phyloP scores from a whole-genome alignment of 2,329 filamentous ascomycete genomes.

The Colletotrichum gigasporum region DNA sequence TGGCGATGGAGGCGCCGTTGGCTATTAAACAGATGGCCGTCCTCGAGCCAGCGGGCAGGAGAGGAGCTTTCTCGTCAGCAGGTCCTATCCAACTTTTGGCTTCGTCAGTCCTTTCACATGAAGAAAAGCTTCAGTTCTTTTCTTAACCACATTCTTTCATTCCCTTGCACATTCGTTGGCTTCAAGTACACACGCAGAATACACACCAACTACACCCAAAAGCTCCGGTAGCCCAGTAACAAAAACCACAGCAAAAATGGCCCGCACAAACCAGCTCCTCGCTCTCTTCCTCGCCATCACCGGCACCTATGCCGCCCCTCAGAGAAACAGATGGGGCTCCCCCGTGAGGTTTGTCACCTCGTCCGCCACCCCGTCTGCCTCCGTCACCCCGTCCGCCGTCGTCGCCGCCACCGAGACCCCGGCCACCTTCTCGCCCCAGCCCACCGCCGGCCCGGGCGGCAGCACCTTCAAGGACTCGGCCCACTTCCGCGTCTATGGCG shows the following conservation, averaged over 20 bases:
- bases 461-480: constrained; percentile 43
- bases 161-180: neutral
- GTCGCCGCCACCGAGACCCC: constrained; percentile 29
- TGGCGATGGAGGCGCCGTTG: constrained; percentile 6
- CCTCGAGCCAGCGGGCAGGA: neutral
- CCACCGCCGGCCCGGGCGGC: constrained; percentile 44
- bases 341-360: neutral
- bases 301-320: constrained; percentile 21
- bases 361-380: constrained; percentile 44
- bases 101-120: neutral
- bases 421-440: constrained; percentile 41
- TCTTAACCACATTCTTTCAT: neutral
- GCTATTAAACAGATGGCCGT: constrained; percentile 11
- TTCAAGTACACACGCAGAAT: neutral
- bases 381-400: constrained; percentile 58
- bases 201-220: neutral
- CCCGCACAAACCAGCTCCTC: constrained; percentile 14
- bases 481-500: constrained; percentile 51
- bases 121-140: constrained; percentile 8
- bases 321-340: neutral
- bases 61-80: neutral
- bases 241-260: too few species aligned
- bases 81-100: neutral
- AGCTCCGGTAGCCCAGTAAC: neutral
- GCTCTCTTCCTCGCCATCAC: constrained; percentile 13